Evolutionary conservation across 345 rosid genomes (phyloP).

Genomic region (Euphorbia tirucalli): DNA sequence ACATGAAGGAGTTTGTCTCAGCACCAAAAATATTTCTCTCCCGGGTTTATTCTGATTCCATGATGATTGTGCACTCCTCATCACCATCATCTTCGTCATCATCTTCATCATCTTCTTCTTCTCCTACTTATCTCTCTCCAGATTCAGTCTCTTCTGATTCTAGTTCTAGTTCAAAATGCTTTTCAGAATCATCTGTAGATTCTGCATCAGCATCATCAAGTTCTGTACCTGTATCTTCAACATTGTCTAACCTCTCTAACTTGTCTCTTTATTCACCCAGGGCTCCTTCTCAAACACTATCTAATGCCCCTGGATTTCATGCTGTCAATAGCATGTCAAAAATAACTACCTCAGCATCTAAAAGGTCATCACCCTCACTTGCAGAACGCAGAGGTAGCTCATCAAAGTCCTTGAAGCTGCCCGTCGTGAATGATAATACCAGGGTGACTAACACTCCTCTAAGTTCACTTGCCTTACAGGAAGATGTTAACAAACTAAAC

Average conservation of each 20-base stretch:
- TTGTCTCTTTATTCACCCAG: slow-evolving; percentile 48
- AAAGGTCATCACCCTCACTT: slow-evolving; percentile 62
- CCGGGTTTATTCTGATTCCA: slow-evolving; percentile 88
- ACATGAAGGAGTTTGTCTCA: slow-evolving; percentile 65
- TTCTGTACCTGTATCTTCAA: slow-evolving; percentile 52
- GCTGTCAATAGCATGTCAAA: slow-evolving; percentile 36
- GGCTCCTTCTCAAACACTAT: slow-evolving; percentile 35
- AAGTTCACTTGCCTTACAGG: slow-evolving; percentile 25
- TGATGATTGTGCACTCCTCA: slow-evolving; percentile 80
- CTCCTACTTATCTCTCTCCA: slow-evolving; percentile 75
- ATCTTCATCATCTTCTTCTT: slow-evolving; percentile 54
- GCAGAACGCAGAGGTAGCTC: slow-evolving; percentile 84
- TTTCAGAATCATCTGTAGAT: slow-evolving; percentile 60
- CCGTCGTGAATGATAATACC: slow-evolving; percentile 45
- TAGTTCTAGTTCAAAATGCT: slow-evolving; percentile 52
- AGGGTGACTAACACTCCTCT: slow-evolving; percentile 30
- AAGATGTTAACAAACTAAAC: slow-evolving; percentile 31
- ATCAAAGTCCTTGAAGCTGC: slow-evolving; percentile 71
- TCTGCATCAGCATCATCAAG: slow-evolving; percentile 64
- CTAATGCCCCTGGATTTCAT: slow-evolving; percentile 34
- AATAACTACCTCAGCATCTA: slow-evolving; percentile 36
- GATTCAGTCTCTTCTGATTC: slow-evolving; percentile 72
- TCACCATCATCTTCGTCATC: slow-evolving; percentile 48
- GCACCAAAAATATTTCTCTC: slow-evolving; percentile 68
- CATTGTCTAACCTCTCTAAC: slow-evolving; percentile 63